A percentile compares a stretch with the other conserved stretches of the same genome.
phyloP scores from a whole-genome alignment of 257 asterid species.

The Buddleja alternifolia region DNA sequence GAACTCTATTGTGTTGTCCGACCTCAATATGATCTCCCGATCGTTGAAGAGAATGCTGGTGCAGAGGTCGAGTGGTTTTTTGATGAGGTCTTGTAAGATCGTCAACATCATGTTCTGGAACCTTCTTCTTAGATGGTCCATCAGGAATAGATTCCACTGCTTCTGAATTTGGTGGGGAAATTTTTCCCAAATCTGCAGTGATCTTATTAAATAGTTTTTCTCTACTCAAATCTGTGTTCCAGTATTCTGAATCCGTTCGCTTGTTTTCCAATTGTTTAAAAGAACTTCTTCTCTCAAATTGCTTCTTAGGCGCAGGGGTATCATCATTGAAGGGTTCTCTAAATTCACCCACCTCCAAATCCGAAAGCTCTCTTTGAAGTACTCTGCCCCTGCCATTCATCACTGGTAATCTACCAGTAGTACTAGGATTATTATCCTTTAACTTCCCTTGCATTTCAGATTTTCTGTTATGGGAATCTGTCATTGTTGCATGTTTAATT shows the following conservation, averaged over 20 bases:
- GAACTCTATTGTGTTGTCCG: conserved; percentile 47
- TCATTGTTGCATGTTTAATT: conserved; percentile 44
- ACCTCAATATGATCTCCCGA: conserved; percentile 48
- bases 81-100: conserved; percentile 57
- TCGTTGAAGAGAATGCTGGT: conserved; percentile 48
- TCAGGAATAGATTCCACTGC: conserved; percentile 45
- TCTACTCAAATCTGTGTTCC: conserved; percentile 63
- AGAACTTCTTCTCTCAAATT: conserved; percentile 60
- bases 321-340: conserved; percentile 75
- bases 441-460: conserved; percentile 46
- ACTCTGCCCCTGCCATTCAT: conserved; percentile 56
- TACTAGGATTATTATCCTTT: conserved; percentile 47
- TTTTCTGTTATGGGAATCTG: conserved; percentile 45
- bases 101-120: conserved; percentile 47
- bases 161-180: conserved; percentile 52
- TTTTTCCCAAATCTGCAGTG: conserved; percentile 49
- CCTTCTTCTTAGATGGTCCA: conserved; percentile 58
- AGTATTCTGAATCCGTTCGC: conserved; percentile 48
- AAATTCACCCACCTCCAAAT: conserved; percentile 92
- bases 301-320: conserved; percentile 49
- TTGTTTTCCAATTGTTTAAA: conserved; percentile 54
- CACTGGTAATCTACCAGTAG: conserved; percentile 47
- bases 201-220: conserved; percentile 56
- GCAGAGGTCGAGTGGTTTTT: conserved; percentile 50
- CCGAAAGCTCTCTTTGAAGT: conserved; percentile 80